A percentile compares a stretch with the other conserved stretches of the same genome.
Conservation (phyloP, 2,329 filamentous ascomycete genomes). For the Aspergillus pseudonomiae region DNA sequence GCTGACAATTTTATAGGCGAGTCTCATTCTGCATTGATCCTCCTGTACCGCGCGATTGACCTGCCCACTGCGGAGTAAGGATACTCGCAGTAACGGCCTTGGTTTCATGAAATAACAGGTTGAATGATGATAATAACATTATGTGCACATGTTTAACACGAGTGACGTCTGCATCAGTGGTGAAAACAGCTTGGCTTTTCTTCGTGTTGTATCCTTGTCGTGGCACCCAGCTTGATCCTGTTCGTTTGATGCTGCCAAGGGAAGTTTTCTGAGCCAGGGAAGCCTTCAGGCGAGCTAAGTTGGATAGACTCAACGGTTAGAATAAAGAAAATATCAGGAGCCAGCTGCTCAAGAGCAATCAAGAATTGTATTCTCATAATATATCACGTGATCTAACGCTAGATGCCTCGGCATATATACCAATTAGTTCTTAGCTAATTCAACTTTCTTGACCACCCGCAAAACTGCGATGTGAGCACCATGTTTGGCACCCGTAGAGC, state of each 20-base stretch:
- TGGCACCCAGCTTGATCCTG: not conserved
- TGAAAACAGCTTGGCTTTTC: not conserved
- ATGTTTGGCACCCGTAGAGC: constrained; percentile 32
- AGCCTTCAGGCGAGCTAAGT: not conserved
- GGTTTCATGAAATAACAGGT: not conserved
- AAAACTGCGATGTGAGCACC: constrained; percentile 26
- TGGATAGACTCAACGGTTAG: not conserved
- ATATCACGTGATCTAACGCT: not conserved
- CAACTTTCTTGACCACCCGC: not conserved
- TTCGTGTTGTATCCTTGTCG: not conserved
- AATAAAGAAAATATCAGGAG: not conserved
- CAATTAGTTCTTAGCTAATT: not conserved
- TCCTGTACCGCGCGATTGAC: constrained; percentile 55
- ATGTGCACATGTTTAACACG: constrained; percentile 7
- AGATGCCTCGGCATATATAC: not conserved
- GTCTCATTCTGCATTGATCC: constrained; percentile 54
- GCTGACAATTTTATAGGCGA: constrained; percentile 43
- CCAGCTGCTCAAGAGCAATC: not conserved
- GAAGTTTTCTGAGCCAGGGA: not conserved
- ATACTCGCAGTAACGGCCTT: not conserved
- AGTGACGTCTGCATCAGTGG: not conserved
- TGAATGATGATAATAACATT: constrained; percentile 2
- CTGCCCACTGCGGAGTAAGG: constrained; percentile 46
- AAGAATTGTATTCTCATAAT: not conserved
- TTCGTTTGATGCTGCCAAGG: not conserved